phyloP scores from a whole-genome alignment of 352 stramenopile species.

The Globisporangium perplexum region DNA sequence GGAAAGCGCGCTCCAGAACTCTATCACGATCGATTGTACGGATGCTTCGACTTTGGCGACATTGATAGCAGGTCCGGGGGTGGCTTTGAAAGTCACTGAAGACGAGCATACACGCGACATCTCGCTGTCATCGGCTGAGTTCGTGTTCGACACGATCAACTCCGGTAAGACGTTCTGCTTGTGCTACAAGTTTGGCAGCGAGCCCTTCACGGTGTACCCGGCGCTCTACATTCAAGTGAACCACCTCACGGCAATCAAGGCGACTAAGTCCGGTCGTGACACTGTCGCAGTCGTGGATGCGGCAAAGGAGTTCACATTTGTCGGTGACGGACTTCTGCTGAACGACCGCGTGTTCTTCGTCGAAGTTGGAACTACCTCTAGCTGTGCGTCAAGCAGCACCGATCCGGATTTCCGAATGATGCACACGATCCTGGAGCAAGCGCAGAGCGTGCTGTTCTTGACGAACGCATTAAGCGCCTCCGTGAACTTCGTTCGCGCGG shows the following conservation, averaged over 20 bases:
- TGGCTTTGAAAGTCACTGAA: conserved; percentile 20
- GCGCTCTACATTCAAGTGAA: conserved; percentile 39
- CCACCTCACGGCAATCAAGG: conserved; percentile 26
- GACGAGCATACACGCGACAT: conserved; percentile 41
- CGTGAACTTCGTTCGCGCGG: conserved; percentile 31
- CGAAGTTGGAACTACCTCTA: conserved; percentile 21
- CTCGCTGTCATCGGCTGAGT: conserved; percentile 5
- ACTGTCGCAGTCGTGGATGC: conserved; percentile 41
- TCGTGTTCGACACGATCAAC: conserved; percentile 32
- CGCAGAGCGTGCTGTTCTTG: conserved; percentile 36
- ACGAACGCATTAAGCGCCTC: conserved; percentile 10
- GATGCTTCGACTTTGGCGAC: conserved; percentile 30
- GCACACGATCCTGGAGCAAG: conserved; percentile 26
- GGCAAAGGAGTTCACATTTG: conserved; percentile 42
- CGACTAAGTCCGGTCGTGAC: conserved; percentile 23
- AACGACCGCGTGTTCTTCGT: conserved; percentile 69
- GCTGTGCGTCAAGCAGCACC: conserved; percentile 28
- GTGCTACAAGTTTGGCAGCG: conserved; percentile 66
- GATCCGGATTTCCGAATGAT: conserved; percentile 23
- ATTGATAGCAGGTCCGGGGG: conserved; percentile 10
- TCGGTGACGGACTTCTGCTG: conserved; percentile 35
- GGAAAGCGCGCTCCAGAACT: conserved; percentile 18
- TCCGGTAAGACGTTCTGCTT: conserved; percentile 50
- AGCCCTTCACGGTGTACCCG: conserved; percentile 52
- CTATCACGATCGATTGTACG: conserved; percentile 26